Percentiles rank a stretch among this genome's conserved stretches.
These are phyloP conservation scores for Lomentospora prolificans DNA, from an alignment of 2,329 filamentous ascomycete species.

Conservation along the genomic window DNA sequence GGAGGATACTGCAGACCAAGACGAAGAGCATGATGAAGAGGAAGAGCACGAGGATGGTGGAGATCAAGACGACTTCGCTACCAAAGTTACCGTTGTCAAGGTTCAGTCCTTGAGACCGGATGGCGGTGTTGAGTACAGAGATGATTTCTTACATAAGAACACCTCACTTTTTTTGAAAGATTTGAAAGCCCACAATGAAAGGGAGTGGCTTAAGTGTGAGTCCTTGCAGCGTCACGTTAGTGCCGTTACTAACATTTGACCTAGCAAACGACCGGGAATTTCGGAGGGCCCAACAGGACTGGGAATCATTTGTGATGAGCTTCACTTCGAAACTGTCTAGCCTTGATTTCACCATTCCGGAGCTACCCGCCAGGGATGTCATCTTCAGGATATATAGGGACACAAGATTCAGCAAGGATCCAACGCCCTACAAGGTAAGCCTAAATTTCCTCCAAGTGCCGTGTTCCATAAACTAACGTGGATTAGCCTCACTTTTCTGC, in stretches of 20 bases:
- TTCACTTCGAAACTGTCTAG: conserved; percentile 62
- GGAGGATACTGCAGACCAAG: not conserved
- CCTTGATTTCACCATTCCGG: conserved; percentile 72
- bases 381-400: conserved; percentile 84
- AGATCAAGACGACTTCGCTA: conserved; percentile 1
- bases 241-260: not conserved
- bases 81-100: conserved; percentile 8
- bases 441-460: not conserved
- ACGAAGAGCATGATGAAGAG: not conserved
- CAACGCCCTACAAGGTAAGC: conserved; percentile 76
- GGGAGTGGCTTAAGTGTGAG: conserved; percentile 49
- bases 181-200: conserved; percentile 48
- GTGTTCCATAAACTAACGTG: not conserved
- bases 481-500: conserved; percentile 68
- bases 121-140: conserved; percentile 37
- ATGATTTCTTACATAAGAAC: conserved; percentile 44
- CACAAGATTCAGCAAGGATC: conserved; percentile 73
- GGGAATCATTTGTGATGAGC: conserved; percentile 65
- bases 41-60: conserved; percentile 3
- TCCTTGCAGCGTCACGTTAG: not conserved
- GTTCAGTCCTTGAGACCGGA: conserved; percentile 22
- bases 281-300: conserved; percentile 68
- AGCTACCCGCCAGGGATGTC: conserved; percentile 76
- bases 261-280: conserved; percentile 73
- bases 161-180: conserved; percentile 48